These are phyloP conservation scores for Acanthamoeba triangularis DNA, from an alignment of 208 protist species.

Conservation along the genomic window DNA sequence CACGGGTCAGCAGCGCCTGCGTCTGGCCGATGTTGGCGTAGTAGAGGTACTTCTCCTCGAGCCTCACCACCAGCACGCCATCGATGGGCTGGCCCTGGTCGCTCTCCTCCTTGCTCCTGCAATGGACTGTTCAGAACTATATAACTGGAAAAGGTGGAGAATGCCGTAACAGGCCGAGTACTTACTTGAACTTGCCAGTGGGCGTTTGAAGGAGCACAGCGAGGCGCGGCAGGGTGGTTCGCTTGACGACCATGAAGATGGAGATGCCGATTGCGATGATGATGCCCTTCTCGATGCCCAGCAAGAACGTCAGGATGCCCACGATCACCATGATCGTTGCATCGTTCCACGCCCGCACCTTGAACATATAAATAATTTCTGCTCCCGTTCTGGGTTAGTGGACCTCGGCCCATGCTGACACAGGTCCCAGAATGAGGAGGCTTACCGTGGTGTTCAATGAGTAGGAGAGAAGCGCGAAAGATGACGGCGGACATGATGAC, in stretches of 20 bases:
- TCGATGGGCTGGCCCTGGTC: neutral
- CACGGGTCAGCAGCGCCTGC: neutral
- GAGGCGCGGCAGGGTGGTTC: conserved; percentile 76
- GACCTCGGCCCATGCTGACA: too few relatives aligned
- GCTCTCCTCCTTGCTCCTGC: conserved; percentile 45
- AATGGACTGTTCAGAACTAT: neutral
- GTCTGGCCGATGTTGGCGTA: conserved; percentile 33
- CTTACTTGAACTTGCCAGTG: neutral
- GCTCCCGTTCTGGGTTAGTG: too few relatives aligned
- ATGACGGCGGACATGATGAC: conserved; percentile 34
- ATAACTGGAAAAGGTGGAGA: too few relatives aligned
- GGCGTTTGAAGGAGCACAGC: conserved; percentile 70
- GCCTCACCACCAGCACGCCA: neutral
- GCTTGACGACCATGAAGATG: conserved; percentile 81
- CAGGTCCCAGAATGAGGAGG: neutral
- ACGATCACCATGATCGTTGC: conserved; percentile 61
- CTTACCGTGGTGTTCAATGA: conserved; percentile 3
- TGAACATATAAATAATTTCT: conserved; percentile 62
- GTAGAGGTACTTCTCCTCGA: conserved; percentile 57
- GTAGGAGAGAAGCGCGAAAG: neutral
- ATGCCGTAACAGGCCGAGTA: too few relatives aligned
- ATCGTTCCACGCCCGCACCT: conserved; percentile 66
- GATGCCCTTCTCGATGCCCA: conserved; percentile 84
- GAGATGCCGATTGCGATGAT: conserved; percentile 78
- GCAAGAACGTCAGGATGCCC: conserved; percentile 69